These are phyloP conservation scores for Pseudotsuga menziesii DNA, from an alignment of 75 land plant species.

Conservation along the genomic window DNA sequence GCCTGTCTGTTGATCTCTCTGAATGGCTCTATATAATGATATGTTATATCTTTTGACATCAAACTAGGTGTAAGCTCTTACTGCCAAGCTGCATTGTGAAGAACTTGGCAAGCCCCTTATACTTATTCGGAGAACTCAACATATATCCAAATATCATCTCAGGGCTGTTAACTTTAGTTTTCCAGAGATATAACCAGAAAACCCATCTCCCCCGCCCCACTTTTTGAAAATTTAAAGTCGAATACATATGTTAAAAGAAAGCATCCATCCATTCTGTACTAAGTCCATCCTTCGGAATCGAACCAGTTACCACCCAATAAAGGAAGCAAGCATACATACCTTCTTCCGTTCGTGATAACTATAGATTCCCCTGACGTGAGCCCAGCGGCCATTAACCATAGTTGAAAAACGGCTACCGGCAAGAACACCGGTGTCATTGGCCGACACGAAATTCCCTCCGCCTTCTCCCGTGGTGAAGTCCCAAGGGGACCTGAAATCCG, in stretches of 20 bases:
- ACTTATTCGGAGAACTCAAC: too few relatives aligned
- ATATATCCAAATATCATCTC: not conserved
- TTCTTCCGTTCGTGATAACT: not conserved
- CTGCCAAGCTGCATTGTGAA: too few relatives aligned
- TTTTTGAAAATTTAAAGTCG: not conserved
- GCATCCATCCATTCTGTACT: not conserved
- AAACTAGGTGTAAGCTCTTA: too few relatives aligned
- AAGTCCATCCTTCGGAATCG: not conserved
- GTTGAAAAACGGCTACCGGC: not conserved
- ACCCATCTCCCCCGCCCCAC: too few relatives aligned
- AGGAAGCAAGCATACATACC: not conserved
- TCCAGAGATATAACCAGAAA: not conserved
- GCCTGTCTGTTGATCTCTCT: too few relatives aligned
- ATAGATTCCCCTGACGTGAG: not conserved
- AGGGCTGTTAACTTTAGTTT: not conserved
- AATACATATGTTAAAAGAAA: not conserved
- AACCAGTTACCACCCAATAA: not conserved
- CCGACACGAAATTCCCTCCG: conserved; percentile 1
- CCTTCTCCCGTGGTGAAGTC: not conserved
- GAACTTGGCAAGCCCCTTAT: too few relatives aligned
- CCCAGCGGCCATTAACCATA: not conserved
- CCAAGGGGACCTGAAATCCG: not conserved
- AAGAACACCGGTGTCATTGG: not conserved
- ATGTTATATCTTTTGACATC: too few relatives aligned
- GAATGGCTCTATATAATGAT: too few relatives aligned